phyloP scores from a whole-genome alignment of 441 rosid genomes.

The Pelargonium citronellum region DNA sequence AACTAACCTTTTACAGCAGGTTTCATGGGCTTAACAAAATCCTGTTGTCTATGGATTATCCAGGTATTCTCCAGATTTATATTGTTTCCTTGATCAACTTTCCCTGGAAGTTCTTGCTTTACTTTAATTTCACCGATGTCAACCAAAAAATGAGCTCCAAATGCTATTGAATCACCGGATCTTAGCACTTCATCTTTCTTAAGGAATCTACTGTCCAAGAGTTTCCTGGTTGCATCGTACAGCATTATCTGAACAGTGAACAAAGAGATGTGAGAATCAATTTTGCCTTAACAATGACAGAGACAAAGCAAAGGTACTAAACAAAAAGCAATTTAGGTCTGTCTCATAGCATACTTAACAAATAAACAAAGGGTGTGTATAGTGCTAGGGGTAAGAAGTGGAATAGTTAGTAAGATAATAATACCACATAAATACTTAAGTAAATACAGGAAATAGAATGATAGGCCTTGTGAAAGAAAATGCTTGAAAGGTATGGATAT shows the following conservation, averaged over 20 bases:
- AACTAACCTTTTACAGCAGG: conserved; percentile 34
- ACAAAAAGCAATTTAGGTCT: background rate
- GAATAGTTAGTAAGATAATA: background rate
- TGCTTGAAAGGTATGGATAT: conserved; percentile 7
- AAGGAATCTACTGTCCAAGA: conserved; percentile 16
- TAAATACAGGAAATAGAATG: background rate
- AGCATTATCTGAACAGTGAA: conserved; percentile 13
- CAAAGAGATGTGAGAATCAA: background rate
- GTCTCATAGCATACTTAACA: background rate
- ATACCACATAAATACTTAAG: background rate
- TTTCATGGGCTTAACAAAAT: conserved; percentile 23
- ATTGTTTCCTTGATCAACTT: background rate
- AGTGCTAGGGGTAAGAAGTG: background rate
- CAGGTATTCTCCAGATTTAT: background rate
- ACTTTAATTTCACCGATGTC: conserved; percentile 11
- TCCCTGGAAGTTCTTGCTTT: background rate
- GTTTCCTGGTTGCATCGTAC: conserved; percentile 19
- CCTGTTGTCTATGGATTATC: conserved; percentile 13
- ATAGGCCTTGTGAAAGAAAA: conserved; percentile 1
- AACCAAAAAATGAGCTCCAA: conserved; percentile 15
- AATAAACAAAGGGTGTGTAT: background rate
- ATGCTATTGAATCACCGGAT: conserved; percentile 14
- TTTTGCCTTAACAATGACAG: background rate
- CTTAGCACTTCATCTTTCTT: conserved; percentile 15
- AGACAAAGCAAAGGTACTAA: background rate